Conservation (phyloP, 768 basidiomycete species). For the Pleurotus tuoliensis region DNA sequence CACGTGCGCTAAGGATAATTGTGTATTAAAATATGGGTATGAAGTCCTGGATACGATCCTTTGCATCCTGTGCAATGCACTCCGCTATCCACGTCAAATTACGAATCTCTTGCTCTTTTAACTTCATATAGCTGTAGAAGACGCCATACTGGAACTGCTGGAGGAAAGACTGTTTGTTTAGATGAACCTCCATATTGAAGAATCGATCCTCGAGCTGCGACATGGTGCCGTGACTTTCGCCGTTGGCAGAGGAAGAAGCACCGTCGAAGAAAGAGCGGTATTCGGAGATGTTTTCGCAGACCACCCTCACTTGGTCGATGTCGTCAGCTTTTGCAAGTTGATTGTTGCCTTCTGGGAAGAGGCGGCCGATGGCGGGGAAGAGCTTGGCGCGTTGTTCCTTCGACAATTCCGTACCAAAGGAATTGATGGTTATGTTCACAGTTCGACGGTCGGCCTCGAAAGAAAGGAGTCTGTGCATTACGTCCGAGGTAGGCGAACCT, state of each 20-base stretch:
- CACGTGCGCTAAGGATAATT: background rate
- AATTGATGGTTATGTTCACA: conserved; percentile 99
- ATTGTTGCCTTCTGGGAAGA: conserved; percentile 96
- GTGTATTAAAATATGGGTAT: conserved; percentile 80
- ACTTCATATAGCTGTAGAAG: conserved; percentile 88
- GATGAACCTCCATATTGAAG: conserved; percentile 87
- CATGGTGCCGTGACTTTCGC: conserved; percentile 44
- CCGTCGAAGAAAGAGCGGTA: conserved; percentile 88
- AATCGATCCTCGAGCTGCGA: conserved; percentile 88
- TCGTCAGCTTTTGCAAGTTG: conserved; percentile 92
- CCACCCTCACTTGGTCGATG: conserved; percentile 84
- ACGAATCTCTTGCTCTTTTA: conserved; percentile 89
- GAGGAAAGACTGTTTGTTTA: conserved; percentile 93
- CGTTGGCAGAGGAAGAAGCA: conserved; percentile 29
- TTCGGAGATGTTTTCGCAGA: conserved; percentile 84
- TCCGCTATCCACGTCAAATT: conserved; percentile 94
- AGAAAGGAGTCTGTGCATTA: conserved; percentile 87
- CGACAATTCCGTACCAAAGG: conserved; percentile 89
- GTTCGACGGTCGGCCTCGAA: conserved; percentile 98
- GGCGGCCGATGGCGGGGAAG: conserved; percentile 89
- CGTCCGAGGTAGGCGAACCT: conserved; percentile 81
- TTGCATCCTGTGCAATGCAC: conserved; percentile 96
- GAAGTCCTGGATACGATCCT: conserved; percentile 92
- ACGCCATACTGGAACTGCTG: conserved; percentile 96
- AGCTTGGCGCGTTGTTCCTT: conserved; percentile 95